A percentile compares a stretch with the other conserved stretches of the same genome.
These are phyloP conservation scores for Barbarea vulgaris DNA, from an alignment of 345 rosid genomes.

Conservation along the genomic window DNA sequence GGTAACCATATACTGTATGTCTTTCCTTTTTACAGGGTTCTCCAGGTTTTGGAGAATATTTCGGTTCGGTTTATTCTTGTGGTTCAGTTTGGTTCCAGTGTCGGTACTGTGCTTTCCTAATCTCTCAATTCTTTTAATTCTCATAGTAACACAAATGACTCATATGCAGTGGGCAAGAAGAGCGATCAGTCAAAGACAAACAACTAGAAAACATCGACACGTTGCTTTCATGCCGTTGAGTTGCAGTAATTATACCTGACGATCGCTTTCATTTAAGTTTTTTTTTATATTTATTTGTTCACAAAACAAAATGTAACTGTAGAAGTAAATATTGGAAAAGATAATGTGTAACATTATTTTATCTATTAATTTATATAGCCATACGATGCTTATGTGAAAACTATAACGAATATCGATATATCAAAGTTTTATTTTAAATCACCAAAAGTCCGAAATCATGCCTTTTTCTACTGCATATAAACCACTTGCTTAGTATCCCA, in stretches of 20 bases:
- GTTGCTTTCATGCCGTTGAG: slow-evolving; percentile 36
- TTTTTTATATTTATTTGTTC: not conserved
- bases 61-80: not conserved
- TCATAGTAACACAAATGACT: slow-evolving; percentile 19
- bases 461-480: slow-evolving; percentile 1
- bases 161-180: slow-evolving; percentile 32
- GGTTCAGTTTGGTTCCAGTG: not conserved
- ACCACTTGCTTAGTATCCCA: slow-evolving; percentile 3
- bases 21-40: too few relatives aligned
- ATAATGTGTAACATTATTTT: not conserved
- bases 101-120: not conserved
- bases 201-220: slow-evolving; percentile 18
- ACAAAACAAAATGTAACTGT: not conserved
- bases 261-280: not conserved
- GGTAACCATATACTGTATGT: too few relatives aligned
- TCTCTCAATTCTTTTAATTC: not conserved
- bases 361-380: not conserved
- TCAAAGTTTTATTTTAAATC: not conserved
- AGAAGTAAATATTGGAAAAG: not conserved
- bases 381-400: not conserved
- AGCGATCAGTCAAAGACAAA: slow-evolving; percentile 21
- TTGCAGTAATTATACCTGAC: slow-evolving; percentile 31
- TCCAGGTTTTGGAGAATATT: not conserved
- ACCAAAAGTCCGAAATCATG: not conserved
- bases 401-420: not conserved